Evolutionary conservation across 176 grass and related monocot genomes (phyloP).

Genomic region (Stipa capillata): DNA sequence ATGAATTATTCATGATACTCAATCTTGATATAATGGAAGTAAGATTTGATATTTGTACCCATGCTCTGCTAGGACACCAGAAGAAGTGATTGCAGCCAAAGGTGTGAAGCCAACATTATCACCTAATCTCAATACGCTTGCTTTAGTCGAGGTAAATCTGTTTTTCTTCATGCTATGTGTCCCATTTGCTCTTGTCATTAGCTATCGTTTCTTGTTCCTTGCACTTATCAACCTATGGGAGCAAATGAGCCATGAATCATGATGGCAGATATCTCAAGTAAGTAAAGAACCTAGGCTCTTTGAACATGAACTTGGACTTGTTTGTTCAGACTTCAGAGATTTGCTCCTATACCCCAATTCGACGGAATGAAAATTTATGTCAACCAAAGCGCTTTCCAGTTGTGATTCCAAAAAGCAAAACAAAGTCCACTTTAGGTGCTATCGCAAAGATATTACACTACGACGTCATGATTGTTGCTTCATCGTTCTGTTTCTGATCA

Average conservation of each 20-base stretch:
- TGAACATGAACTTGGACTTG: neutral
- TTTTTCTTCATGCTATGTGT: constrained; percentile 1
- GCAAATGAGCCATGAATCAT: neutral
- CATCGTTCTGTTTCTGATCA: neutral
- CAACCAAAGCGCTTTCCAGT: neutral
- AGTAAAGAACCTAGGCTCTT: neutral
- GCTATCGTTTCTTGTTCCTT: neutral
- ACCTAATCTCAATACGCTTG: constrained; percentile 75
- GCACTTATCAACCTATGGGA: neutral
- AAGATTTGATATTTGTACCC: neutral
- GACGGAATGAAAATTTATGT: neutral
- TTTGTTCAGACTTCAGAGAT: neutral
- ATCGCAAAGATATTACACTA: neutral
- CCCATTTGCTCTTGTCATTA: neutral
- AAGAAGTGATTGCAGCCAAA: constrained; percentile 89
- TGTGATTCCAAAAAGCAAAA: neutral
- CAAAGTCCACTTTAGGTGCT: neutral
- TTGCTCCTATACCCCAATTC: neutral
- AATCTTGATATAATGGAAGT: constrained; percentile 10
- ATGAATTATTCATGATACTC: neutral
- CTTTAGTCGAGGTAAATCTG: constrained; percentile 68
- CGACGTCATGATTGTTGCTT: neutral
- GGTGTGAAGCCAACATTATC: constrained; percentile 91
- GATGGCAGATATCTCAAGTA: neutral
- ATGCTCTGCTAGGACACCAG: constrained; percentile 55